phyloP scores from a whole-genome alignment of 1,139 yeast species.

The Magnusiomyces paraingens region DNA sequence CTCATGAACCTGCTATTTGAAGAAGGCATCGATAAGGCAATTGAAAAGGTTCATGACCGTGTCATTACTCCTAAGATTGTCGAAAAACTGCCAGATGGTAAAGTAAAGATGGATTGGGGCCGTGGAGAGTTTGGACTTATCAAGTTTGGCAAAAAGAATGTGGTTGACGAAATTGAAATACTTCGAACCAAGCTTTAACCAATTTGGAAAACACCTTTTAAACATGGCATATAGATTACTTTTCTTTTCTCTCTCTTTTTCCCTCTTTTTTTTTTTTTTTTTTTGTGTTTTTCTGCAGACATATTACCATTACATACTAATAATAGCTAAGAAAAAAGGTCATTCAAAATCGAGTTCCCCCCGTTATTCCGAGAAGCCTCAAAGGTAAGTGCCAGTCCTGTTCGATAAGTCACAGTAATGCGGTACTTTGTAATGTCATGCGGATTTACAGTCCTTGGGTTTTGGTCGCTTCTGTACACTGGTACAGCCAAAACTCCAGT shows the following conservation, averaged over 20 bases:
- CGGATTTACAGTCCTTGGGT: conserved; percentile 12
- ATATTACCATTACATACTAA: no score
- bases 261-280: no score
- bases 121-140: conserved; percentile 27
- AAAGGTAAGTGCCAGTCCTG: conserved; percentile 21
- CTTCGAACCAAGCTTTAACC: conserved; percentile 12
- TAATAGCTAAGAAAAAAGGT: no score
- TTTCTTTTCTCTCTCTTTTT: no score
- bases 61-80: conserved; percentile 22
- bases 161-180: conserved; percentile 21
- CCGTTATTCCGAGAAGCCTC: conserved; percentile 12
- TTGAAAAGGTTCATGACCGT: conserved; percentile 19
- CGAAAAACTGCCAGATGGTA: conserved; percentile 20
- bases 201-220: neutral
- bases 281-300: no score
- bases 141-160: conserved; percentile 20
- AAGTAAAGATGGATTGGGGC: conserved; percentile 30
- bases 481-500: conserved; percentile 22
- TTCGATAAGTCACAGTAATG: conserved; percentile 18
- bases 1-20: conserved; percentile 22
- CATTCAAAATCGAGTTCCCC: neutral
- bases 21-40: conserved; percentile 18
- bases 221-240: no score
- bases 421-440: conserved; percentile 9
- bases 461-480: conserved; percentile 13